Evolutionary conservation across 116 monocot genomes (phyloP).

Genomic region (Cymodocea nodosa): DNA sequence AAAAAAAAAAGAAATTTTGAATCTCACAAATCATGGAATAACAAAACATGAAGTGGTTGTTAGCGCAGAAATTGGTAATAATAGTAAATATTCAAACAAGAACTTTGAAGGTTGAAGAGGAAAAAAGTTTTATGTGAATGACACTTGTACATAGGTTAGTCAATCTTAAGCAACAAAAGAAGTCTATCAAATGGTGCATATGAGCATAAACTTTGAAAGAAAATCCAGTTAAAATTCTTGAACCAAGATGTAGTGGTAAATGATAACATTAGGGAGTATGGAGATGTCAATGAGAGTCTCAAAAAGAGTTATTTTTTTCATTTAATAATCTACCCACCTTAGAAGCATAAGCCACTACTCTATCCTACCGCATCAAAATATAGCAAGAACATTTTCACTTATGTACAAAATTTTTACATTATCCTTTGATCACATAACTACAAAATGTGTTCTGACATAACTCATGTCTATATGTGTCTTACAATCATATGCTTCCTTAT

Average conservation of each 20-base stretch:
- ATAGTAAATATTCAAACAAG: conserved; percentile 24
- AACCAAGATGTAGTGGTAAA: conserved; percentile 12
- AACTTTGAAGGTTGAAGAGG: conserved; percentile 17
- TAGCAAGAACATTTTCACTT: too few species aligned
- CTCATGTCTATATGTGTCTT: too few species aligned
- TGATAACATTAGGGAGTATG: conserved; percentile 10
- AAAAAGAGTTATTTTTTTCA: conserved; percentile 19
- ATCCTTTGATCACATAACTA: too few species aligned
- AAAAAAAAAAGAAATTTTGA: too few species aligned
- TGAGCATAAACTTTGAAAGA: conserved; percentile 6
- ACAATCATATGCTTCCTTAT: too few species aligned
- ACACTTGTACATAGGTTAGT: conserved; percentile 13
- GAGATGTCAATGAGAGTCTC: conserved; percentile 11
- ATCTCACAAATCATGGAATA: too few species aligned
- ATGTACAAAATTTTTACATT: too few species aligned
- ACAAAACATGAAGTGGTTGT: too few species aligned
- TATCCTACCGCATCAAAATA: too few species aligned
- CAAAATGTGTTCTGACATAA: too few species aligned
- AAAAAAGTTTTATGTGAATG: conserved; percentile 12
- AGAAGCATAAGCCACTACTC: too few species aligned
- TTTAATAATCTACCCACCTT: conserved; percentile 14
- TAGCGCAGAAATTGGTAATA: conserved; percentile 9
- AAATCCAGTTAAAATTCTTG: conserved; percentile 14
- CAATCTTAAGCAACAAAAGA: conserved; percentile 10
- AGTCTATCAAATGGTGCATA: conserved; percentile 3